A percentile compares a stretch with the other conserved stretches of the same genome.
These are phyloP conservation scores for Pestalotiopsis fici DNA, from an alignment of 2,329 filamentous ascomycete species.

Conservation along the genomic window DNA sequence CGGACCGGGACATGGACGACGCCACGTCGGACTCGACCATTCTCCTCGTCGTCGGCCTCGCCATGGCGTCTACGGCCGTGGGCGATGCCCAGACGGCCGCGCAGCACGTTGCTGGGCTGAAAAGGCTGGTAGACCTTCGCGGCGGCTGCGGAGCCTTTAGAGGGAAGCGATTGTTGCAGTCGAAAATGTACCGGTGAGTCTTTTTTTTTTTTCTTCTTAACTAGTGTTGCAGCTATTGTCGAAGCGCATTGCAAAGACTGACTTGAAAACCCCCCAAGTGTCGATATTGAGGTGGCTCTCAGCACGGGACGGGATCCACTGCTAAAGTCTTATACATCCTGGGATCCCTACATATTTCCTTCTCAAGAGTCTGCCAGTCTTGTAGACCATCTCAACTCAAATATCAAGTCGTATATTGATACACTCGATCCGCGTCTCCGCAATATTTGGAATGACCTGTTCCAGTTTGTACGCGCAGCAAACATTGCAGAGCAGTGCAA, in stretches of 20 bases:
- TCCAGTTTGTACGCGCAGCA: background rate
- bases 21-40: conserved; percentile 2
- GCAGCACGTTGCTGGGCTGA: background rate
- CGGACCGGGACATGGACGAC: background rate
- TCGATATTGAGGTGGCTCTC: background rate
- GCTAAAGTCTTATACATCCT: background rate
- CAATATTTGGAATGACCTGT: background rate
- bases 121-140: background rate
- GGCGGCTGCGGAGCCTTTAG: background rate
- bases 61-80: background rate
- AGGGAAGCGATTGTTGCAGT: background rate
- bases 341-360: background rate
- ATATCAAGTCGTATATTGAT: background rate
- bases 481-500: conserved; percentile 2
- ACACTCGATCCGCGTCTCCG: background rate
- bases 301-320: background rate
- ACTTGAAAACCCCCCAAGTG: too few relatives aligned
- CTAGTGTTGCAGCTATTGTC: too few relatives aligned
- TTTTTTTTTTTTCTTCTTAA: too few relatives aligned
- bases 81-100: background rate
- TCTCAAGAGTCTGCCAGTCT: too few relatives aligned
- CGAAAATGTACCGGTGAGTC: background rate
- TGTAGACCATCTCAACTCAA: background rate
- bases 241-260: too few relatives aligned
- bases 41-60: background rate